Percentiles rank a stretch among this genome's conserved stretches.
Conservation (phyloP, 176 grass and related monocot genomes). For the Elaeis guineensis region DNA sequence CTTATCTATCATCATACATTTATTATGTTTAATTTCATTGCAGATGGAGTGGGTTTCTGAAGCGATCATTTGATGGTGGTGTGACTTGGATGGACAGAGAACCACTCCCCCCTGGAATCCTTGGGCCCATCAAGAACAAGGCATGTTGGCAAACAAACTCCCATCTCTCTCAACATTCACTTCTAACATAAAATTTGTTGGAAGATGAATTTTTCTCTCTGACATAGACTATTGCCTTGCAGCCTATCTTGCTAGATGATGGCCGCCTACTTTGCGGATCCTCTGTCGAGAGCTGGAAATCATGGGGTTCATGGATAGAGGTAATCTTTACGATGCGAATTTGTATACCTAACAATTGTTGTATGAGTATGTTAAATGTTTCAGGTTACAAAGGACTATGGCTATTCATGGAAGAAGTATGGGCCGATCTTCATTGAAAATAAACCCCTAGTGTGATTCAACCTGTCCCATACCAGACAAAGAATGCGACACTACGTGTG, state of each 20-base stretch:
- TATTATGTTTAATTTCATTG: neutral
- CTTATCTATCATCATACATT: neutral
- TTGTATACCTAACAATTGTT: neutral
- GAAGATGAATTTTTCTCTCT: too few relatives aligned
- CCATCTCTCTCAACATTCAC: too few relatives aligned
- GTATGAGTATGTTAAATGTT: neutral
- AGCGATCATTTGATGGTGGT: slow-evolving; percentile 27
- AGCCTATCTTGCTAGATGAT: slow-evolving; percentile 20
- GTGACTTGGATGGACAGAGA: slow-evolving; percentile 22
- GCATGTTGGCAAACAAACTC: neutral
- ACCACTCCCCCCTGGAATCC: slow-evolving; percentile 27
- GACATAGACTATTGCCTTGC: neutral
- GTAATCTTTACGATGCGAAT: neutral
- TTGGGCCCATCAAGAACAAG: slow-evolving; percentile 35
- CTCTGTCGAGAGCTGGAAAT: slow-evolving; percentile 41
- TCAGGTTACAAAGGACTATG: slow-evolving; percentile 30
- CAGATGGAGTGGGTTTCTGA: slow-evolving; percentile 38
- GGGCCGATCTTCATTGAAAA: slow-evolving; percentile 26
- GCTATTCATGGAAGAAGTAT: slow-evolving; percentile 27
- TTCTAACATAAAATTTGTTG: too few relatives aligned
- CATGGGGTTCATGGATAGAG: slow-evolving; percentile 35
- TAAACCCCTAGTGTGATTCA: slow-evolving; percentile 35
- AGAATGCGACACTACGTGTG: slow-evolving; percentile 5
- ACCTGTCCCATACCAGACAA: slow-evolving; percentile 18
- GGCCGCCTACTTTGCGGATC: slow-evolving; percentile 24